A percentile compares a stretch with the other conserved stretches of the same genome.
Evolutionary conservation across 345 rosid species (phyloP).

Genomic region (Toxicodendron radicans): DNA sequence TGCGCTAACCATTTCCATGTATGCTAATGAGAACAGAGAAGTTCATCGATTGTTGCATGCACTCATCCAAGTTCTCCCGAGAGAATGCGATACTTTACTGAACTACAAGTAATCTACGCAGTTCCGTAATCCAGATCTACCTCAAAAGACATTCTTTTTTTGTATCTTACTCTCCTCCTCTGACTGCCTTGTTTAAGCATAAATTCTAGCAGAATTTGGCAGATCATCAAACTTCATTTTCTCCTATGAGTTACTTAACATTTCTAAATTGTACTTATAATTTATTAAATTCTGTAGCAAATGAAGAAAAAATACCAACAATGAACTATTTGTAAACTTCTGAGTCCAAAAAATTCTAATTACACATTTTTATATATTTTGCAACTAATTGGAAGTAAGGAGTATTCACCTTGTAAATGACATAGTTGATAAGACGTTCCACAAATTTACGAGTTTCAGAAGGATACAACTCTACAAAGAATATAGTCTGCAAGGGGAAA

Average conservation of each 20-base stretch:
- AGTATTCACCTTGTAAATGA: constrained; percentile 82
- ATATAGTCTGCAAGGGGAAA: constrained; percentile 66
- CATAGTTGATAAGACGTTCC: constrained; percentile 92
- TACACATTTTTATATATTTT: neutral
- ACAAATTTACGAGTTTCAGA: constrained; percentile 77
- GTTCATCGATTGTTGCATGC: neutral
- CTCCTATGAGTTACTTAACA: neutral
- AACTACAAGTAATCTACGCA: neutral
- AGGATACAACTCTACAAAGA: constrained; percentile 75
- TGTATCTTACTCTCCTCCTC: neutral
- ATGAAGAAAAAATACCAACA: neutral
- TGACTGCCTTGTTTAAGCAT: neutral
- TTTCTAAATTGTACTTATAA: neutral
- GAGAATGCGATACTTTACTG: neutral
- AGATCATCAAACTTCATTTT: neutral
- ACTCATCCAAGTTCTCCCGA: neutral
- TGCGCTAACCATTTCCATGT: neutral
- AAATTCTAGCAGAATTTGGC: neutral
- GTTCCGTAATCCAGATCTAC: neutral
- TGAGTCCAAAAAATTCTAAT: neutral
- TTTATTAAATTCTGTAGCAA: neutral
- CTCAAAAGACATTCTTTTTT: neutral
- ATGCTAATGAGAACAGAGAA: neutral
- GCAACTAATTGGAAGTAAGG: constrained; percentile 8
- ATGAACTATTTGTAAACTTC: constrained; percentile 11